Base-by-base conservation (phyloP, 768 basidiomycete species). In the Obba rivulosa region DNA sequence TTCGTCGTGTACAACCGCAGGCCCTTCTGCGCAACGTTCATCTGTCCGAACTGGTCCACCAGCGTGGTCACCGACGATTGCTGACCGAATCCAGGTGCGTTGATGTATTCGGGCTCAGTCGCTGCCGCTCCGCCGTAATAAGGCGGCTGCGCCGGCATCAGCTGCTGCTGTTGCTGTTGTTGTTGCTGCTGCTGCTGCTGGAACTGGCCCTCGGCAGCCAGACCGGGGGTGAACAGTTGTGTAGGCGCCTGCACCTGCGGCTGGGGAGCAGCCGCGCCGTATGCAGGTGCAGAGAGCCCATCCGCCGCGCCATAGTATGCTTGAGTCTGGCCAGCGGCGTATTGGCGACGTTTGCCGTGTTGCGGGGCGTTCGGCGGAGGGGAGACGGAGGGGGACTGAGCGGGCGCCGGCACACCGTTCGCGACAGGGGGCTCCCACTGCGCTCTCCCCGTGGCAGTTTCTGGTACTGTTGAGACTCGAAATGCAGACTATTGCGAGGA, bases 321-420 rank as follows among this genome's bases (percentile, higher is more conserved):
- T 61, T 92, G 90, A 1, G 92, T 92, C 67, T 96, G 93, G 10
- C 90, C 93, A 3, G 90, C 83, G 42, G 94, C 94, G 64, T 97
- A 97, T 66, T 95, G 92, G 39, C 94, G 84, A 57, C 91, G 85
- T 68, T 90, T 87, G 45, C 71, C 47, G 54, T 77, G 73, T 23
- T 68, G 63, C 5, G 76, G 65, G 20, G 35, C 39, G n/a, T 56
- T 46, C 2, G 65, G 62, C 14, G 72, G 69, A 21, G 79, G 73
- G 24, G 79, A 73, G 18, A 69, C 66, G 3, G 76, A 70, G 13
- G 69, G 69, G 55, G 41, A 43, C 37, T 44, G 9, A 3, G 35
- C 49, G n/a, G 50, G 53, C 35, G 34, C 41, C 48, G 52, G 37
- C 43, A 36, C 47, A 38, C 54, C 53, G 58, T 45, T 64, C 11